A percentile compares a stretch with the other conserved stretches of the same genome.
phyloP scores from a whole-genome alignment of 257 asterid species.

The Sherardia arvensis region DNA sequence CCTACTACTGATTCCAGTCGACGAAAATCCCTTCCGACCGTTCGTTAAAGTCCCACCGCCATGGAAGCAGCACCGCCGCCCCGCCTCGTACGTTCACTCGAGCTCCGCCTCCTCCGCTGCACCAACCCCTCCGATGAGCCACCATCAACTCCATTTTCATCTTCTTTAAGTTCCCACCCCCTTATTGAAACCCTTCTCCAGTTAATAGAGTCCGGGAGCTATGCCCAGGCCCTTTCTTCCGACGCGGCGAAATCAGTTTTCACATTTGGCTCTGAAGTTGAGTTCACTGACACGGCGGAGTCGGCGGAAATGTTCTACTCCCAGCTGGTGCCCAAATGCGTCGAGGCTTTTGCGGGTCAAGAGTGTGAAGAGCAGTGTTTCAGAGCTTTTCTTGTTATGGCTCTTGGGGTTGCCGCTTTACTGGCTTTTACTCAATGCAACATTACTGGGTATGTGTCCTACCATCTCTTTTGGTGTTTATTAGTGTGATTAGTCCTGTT shows the following conservation, averaged over 20 bases:
- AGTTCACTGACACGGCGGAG: constrained; percentile 25
- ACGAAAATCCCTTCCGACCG: background rate
- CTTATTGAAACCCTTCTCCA: constrained; percentile 35
- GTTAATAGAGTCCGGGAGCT: constrained; percentile 64
- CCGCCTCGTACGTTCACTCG: constrained; percentile 37
- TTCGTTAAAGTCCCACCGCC: constrained; percentile 4
- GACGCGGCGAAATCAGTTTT: constrained; percentile 41
- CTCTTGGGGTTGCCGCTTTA: constrained; percentile 62
- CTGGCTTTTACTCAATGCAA: constrained; percentile 69
- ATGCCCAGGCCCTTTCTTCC: constrained; percentile 46
- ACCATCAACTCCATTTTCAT: constrained; percentile 20
- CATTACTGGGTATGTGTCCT: constrained; percentile 54
- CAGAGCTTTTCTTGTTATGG: constrained; percentile 55
- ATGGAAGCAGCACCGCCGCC: constrained; percentile 9
- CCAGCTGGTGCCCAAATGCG: constrained; percentile 43
- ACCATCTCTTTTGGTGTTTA: background rate
- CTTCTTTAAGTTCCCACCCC: constrained; percentile 13
- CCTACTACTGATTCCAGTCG: background rate
- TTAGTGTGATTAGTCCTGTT: background rate
- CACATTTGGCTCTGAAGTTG: constrained; percentile 17
- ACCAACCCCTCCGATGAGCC: constrained; percentile 37
- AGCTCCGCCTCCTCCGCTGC: constrained; percentile 92
- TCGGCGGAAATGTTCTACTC: constrained; percentile 55
- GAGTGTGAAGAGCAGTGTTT: constrained; percentile 17
- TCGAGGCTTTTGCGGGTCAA: constrained; percentile 33